Percentiles rank a stretch among this genome's conserved stretches.
These are phyloP conservation scores for Spergularia azorica DNA, from an alignment of 179 eudicot species.

Conservation along the genomic window DNA sequence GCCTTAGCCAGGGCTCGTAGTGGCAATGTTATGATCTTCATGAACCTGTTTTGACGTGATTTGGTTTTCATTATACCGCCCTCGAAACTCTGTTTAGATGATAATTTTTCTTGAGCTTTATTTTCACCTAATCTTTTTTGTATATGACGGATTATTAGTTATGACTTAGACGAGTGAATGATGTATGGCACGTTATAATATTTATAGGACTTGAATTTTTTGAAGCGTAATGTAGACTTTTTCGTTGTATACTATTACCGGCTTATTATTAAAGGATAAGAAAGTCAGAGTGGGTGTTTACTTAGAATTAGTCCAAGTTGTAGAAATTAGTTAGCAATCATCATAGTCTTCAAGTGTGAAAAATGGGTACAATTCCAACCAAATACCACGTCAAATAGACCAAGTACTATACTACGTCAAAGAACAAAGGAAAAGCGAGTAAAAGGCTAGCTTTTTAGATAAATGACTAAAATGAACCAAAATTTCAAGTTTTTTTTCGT, in stretches of 20 bases:
- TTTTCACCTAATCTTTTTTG: background rate
- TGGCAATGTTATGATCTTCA: constrained; percentile 49
- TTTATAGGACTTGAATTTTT: background rate
- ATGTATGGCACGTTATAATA: constrained; percentile 8
- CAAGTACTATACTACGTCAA: background rate
- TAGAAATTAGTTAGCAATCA: background rate
- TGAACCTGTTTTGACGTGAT: constrained; percentile 30
- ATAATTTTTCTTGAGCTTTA: no score
- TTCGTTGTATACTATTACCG: constrained; percentile 30
- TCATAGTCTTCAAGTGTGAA: background rate
- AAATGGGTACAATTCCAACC: background rate
- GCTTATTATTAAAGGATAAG: constrained; percentile 5
- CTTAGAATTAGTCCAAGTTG: background rate
- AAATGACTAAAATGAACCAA: no score
- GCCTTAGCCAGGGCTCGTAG: constrained; percentile 51
- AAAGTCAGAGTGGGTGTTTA: constrained; percentile 2
- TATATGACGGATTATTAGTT: background rate
- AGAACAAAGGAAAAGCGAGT: constrained; percentile 14
- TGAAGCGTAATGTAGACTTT: constrained; percentile 1
- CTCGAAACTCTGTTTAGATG: background rate
- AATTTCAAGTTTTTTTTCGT: no score
- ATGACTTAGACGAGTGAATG: background rate
- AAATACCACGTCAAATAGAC: background rate
- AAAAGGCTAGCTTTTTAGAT: no score
- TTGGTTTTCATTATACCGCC: constrained; percentile 34